phyloP scores from a whole-genome alignment of 208 protist genomes.

The Trypanosoma grayi region DNA sequence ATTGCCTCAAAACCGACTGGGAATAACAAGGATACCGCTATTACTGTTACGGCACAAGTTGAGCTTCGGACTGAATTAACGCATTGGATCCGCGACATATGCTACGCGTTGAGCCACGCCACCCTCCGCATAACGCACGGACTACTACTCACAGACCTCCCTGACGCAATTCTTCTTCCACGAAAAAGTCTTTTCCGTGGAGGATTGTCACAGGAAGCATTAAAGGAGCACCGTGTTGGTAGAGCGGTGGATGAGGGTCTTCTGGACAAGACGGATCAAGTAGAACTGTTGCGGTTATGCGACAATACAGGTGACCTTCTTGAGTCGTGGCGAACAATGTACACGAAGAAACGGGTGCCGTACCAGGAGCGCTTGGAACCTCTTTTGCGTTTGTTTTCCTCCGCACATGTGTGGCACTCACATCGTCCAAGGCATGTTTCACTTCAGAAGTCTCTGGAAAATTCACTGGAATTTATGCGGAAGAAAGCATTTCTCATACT shows the following conservation, averaged over 20 bases:
- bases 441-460: conserved; percentile 39
- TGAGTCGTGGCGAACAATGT: conserved; percentile 25
- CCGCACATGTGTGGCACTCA: conserved; percentile 29
- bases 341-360: conserved; percentile 17
- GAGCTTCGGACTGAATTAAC: conserved; percentile 45
- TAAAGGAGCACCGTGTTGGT: conserved; percentile 15
- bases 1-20: conserved; percentile 24
- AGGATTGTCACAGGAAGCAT: conserved; percentile 30
- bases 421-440: conserved; percentile 20
- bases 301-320: conserved; percentile 21
- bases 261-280: conserved; percentile 17
- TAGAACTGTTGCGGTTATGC: conserved; percentile 18
- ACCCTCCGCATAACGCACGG: conserved; percentile 48
- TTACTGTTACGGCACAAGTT: conserved; percentile 42
- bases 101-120: conserved; percentile 54
- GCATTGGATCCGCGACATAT: conserved; percentile 77
- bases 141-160: conserved; percentile 24
- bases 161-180: conserved; percentile 19
- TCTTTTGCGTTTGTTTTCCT: conserved; percentile 27
- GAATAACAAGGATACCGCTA: conserved; percentile 20
- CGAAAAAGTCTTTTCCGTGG: conserved; percentile 39
- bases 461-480: conserved; percentile 56
- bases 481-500: conserved; percentile 74
- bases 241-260: conserved; percentile 3
- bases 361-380: conserved; percentile 29